These are phyloP conservation scores for Phaeophleospora eucalypticola DNA, from an alignment of 2,329 filamentous ascomycete genomes.

Conservation along the genomic window DNA sequence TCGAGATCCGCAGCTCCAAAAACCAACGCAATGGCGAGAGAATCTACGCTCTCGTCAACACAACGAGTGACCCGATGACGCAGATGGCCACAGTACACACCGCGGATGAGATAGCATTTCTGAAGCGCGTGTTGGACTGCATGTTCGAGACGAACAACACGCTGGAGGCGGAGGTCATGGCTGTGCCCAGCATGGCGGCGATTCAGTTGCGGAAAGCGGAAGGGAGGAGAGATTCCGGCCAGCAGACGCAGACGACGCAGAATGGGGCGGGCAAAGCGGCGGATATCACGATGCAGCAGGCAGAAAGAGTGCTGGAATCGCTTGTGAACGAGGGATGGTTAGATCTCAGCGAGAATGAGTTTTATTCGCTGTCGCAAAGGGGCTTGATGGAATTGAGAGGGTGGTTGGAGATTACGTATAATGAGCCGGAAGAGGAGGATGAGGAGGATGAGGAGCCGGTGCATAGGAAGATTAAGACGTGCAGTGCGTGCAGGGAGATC, in stretches of 20 bases:
- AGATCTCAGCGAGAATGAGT: slow-evolving; percentile 65
- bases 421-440: slow-evolving; percentile 61
- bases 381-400: slow-evolving; percentile 77
- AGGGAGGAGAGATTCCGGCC: slow-evolving; percentile 27
- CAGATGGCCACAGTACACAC: slow-evolving; percentile 79
- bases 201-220: slow-evolving; percentile 57
- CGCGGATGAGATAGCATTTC: slow-evolving; percentile 81
- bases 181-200: slow-evolving; percentile 74
- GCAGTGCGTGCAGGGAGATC: slow-evolving; percentile 83
- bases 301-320: slow-evolving; percentile 65
- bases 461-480: slow-evolving; percentile 76
- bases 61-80: slow-evolving; percentile 75
- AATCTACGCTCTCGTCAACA: slow-evolving; percentile 85
- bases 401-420: slow-evolving; percentile 87
- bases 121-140: slow-evolving; percentile 80
- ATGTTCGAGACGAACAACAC: slow-evolving; percentile 89
- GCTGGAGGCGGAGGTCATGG: slow-evolving; percentile 74
- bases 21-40: slow-evolving; percentile 59
- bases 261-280: slow-evolving; percentile 11
- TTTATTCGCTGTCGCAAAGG: slow-evolving; percentile 71
- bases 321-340: slow-evolving; percentile 83
- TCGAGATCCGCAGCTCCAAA: slow-evolving; percentile 73
- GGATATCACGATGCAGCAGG: slow-evolving; percentile 69
- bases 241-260: slow-evolving; percentile 19
- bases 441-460: slow-evolving; percentile 40